phyloP scores from a whole-genome alignment of 306 rosid genomes.

The Neltuma alba region DNA sequence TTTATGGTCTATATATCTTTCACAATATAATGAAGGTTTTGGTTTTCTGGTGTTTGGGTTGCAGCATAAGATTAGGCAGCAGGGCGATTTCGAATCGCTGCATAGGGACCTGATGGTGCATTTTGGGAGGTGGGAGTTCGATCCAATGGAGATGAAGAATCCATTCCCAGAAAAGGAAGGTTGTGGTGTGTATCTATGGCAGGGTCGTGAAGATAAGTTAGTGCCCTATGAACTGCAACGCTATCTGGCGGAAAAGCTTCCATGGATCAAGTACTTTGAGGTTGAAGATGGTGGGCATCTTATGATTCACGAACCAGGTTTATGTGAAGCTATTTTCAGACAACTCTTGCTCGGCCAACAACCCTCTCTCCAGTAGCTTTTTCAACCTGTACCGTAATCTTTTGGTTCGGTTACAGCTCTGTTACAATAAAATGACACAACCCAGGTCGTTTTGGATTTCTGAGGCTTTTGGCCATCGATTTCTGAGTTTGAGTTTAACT shows the following conservation, averaged over 20 bases:
- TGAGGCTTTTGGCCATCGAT: not conserved
- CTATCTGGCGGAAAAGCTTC: constrained; percentile 38
- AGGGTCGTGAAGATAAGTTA: constrained; percentile 38
- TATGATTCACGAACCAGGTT: constrained; percentile 35
- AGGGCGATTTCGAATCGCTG: constrained; percentile 40
- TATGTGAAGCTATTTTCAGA: constrained; percentile 43
- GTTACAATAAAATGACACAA: not conserved
- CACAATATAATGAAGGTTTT: not conserved
- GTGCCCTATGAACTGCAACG: constrained; percentile 43
- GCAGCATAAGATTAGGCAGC: constrained; percentile 38
- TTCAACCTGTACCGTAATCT: not conserved
- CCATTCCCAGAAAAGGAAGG: constrained; percentile 35
- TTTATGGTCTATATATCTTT: not conserved
- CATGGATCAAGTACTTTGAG: constrained; percentile 47
- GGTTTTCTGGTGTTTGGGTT: not conserved
- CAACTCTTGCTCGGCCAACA: constrained; percentile 37
- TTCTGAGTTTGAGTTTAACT: not conserved
- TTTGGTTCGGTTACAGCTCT: not conserved
- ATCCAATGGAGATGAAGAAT: constrained; percentile 34
- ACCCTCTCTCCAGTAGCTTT: not conserved
- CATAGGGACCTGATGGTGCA: constrained; percentile 39
- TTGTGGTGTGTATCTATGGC: constrained; percentile 36
- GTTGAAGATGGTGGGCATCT: constrained; percentile 44
- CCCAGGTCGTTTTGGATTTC: not conserved
- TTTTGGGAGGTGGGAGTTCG: constrained; percentile 48